Base-by-base conservation (phyloP, 768 basidiomycete species). In the Suillus tomentosus region DNA sequence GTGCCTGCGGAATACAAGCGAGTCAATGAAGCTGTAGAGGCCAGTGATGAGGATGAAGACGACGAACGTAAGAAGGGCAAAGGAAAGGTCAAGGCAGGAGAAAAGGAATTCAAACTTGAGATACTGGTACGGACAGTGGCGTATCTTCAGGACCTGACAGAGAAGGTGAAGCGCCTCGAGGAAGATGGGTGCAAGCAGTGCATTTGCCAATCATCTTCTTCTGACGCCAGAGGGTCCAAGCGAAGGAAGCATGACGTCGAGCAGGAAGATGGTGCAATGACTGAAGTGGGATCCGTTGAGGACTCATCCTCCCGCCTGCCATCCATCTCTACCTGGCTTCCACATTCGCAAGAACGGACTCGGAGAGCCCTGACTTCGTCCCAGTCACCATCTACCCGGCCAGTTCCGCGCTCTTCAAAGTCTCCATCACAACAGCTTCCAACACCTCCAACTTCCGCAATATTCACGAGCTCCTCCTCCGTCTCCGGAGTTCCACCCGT, bases 81-180 rank as follows among this genome's bases (percentile, higher is more conserved):
- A 64, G 40, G 64, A 37, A 79, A 78, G 67, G 71, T 69, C 0
- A 70, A 75, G 17, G 76, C 81, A 5, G 88, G 85, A 70, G 91
- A 90, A 69, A 92, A 92, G 72, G 94, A 96, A 77, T 96, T 95
- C 82, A 96, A 96, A 78, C 82, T 96, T 31, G 95, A 96, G 78
- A 91, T 95, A 55, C 84, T 96, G 59, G 87, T 93, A 66, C 80
- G 91, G 70, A 93, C 94, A 0, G 94, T 96, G 14, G 75, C 85
- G 1, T 93, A 88, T 76, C 83, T 95, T 77, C 82, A 89, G 75
- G 86, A 90, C 64, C 81, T 95, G 50, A 78, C 91, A 4, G 76
- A 79, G 39, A 83, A 80, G 57, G 86, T 93, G 64, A 65, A 67
- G 48, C 72, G 71, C n/a, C 77, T 86, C 31, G 83, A 84, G 64